Conservation (phyloP, 1,284 basidiomycete genomes). For the Melampsora americana region DNA sequence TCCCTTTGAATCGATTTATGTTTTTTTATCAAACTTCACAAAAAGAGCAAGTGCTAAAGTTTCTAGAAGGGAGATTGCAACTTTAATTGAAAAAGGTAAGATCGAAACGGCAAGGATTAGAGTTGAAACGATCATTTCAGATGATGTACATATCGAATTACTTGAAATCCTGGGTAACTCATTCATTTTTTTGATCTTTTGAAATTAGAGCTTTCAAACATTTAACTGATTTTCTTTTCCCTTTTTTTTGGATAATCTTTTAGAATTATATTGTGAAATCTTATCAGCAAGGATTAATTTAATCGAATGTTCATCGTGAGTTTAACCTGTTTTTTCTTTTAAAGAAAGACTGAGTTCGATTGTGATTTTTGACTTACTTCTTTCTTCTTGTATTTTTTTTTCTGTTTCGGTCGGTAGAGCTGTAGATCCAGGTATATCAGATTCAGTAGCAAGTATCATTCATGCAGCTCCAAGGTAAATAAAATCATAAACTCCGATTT, state of each 20-base stretch:
- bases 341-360: not conserved
- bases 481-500: not conserved
- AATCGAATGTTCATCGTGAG: not conserved
- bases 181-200: too few species aligned
- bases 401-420: not conserved
- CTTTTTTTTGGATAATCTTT: too few species aligned
- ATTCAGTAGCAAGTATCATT: not conserved
- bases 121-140: constrained; percentile 52
- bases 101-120: constrained; percentile 52
- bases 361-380: too few species aligned
- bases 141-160: constrained; percentile 53
- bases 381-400: not conserved
- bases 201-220: too few species aligned
- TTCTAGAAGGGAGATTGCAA: constrained; percentile 50
- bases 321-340: not conserved
- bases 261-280: constrained; percentile 1
- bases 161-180: constrained; percentile 51
- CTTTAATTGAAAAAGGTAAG: constrained; percentile 51
- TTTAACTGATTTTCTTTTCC: too few species aligned
- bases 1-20: not conserved
- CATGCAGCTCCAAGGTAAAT: constrained; percentile 6
- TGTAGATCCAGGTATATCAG: not conserved
- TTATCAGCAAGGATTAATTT: not conserved
- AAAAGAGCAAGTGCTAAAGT: constrained; percentile 51
- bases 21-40: not conserved